phyloP scores from a whole-genome alignment of 2,329 filamentous ascomycete species.

The Scedosporium aurantiacum region DNA sequence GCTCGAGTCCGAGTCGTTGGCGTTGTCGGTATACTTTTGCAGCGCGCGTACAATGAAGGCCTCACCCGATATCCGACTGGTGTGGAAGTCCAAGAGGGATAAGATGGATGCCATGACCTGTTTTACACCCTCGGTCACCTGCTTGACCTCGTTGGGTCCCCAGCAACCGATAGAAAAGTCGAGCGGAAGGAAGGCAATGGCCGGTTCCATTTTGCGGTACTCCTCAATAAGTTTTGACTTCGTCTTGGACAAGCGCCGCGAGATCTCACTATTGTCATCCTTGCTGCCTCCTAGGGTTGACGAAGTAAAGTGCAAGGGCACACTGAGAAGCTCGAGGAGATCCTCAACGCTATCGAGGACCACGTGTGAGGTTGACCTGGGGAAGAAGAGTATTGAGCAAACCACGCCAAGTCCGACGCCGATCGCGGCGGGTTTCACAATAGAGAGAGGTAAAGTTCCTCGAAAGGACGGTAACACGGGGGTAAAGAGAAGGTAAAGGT shows the following conservation, averaged over 20 bases:
- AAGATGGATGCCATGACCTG: constrained; percentile 22
- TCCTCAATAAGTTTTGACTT: constrained; percentile 19
- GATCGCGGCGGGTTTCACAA: constrained; percentile 34
- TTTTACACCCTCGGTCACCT: constrained; percentile 23
- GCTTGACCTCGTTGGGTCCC: constrained; percentile 30
- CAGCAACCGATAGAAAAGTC: constrained; percentile 35
- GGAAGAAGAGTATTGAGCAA: constrained; percentile 35
- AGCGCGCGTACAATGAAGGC: not conserved
- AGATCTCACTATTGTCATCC: constrained; percentile 11
- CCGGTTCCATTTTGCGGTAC: constrained; percentile 26
- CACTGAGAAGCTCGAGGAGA: constrained; percentile 20
- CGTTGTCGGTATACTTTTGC: not conserved
- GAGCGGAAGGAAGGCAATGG: constrained; percentile 31
- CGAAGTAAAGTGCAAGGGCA: constrained; percentile 20
- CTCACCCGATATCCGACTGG: not conserved
- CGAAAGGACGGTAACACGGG: constrained; percentile 29
- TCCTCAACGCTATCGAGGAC: constrained; percentile 13
- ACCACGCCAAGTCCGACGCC: constrained; percentile 32
- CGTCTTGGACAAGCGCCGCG: constrained; percentile 19
- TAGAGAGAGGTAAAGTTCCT: constrained; percentile 23
- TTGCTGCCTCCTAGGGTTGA: constrained; percentile 20
- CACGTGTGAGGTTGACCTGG: constrained; percentile 34
- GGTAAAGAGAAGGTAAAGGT: constrained; percentile 31
- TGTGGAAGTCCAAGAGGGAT: constrained; percentile 31
- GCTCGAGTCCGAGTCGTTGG: not conserved